A percentile compares a stretch with the other conserved stretches of the same genome.
phyloP scores from a whole-genome alignment of 306 rosid species.

The Neltuma alba region DNA sequence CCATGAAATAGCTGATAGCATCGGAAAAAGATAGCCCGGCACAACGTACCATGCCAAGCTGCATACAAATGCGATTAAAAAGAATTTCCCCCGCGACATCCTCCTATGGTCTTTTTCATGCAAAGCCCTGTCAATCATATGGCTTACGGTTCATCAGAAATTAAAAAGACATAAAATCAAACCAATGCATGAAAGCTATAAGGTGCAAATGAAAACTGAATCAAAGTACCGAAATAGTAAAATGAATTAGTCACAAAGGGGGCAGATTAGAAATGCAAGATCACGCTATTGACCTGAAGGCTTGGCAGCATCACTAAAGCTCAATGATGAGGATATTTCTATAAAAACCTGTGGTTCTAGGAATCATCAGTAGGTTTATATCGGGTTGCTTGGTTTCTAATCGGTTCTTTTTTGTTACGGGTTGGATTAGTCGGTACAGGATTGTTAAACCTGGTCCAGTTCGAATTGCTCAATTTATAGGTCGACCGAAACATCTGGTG shows the following conservation, averaged over 20 bases:
- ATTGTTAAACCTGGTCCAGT: no score
- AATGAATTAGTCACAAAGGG: neutral
- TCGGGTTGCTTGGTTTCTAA: no score
- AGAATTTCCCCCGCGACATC: constrained; percentile 66
- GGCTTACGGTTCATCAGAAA: neutral
- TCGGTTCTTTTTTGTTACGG: no score
- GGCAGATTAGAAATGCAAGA: neutral
- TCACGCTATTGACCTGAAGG: neutral
- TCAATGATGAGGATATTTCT: neutral
- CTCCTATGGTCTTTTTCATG: constrained; percentile 60
- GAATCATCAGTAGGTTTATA: no score
- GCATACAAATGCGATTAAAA: constrained; percentile 58
- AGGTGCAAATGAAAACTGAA: no score
- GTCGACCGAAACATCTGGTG: neutral
- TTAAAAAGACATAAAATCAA: no score
- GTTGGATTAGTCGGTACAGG: no score
- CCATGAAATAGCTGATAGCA: constrained; percentile 63
- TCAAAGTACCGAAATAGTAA: no score
- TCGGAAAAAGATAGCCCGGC: constrained; percentile 59
- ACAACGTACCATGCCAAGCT: constrained; percentile 69
- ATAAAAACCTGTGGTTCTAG: no score
- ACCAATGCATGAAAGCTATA: no score
- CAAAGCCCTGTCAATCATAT: constrained; percentile 52
- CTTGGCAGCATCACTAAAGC: neutral
- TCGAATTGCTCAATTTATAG: neutral